Base-by-base conservation (phyloP, 495 filamentous ascomycete genomes). In the Staphylotrichum tortipilum region DNA sequence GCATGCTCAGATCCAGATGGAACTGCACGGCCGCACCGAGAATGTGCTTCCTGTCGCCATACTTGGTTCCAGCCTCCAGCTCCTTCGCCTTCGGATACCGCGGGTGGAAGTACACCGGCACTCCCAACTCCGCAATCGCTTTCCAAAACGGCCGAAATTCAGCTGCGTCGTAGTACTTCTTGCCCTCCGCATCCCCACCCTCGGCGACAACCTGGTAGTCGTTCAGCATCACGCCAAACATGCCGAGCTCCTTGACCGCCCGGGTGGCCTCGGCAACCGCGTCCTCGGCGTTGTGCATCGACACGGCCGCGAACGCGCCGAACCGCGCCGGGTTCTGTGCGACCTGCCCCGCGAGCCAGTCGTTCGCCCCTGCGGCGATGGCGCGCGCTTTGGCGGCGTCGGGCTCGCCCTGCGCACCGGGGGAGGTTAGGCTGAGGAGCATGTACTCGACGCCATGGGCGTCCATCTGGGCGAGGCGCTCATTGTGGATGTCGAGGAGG, bases 71-170 rank as follows among this genome's bases (percentile, higher is more conserved):
- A 3, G 23, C 26, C 15, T 29, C 24, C 15, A 67, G 44, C 12
- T 70, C 64, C 30, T 53, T 49, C 1, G 47, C 51, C 0, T 70
- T 76, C 5, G 64, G 62, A 45, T 67, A 68, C 14, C 65, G 54
- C 0, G 81, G 81, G 57, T 85, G 80, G 7, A 85, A 64, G 56
- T 85, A 85, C 5, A 85, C 66, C 0, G 79, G 80, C 3, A 81
- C 81, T 35, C 77, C 73, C n/a, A 85, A 71, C 49, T 81, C 76
- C 3, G 70, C 68, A 26, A 73, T 68, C 0, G 70, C 69, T 24
- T 66, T 47, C 80, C 79, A 83, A 66, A 83, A 85, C 8, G 70
- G 58, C 44, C 79, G 70, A 63, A 76, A 83, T 29, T 69, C 67
- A 1, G 67, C 58, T 26, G 71, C 65, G 50, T 83, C 80, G 60